phyloP scores from a whole-genome alignment of 495 filamentous ascomycete species.

The Lasiosphaeria miniovina region DNA sequence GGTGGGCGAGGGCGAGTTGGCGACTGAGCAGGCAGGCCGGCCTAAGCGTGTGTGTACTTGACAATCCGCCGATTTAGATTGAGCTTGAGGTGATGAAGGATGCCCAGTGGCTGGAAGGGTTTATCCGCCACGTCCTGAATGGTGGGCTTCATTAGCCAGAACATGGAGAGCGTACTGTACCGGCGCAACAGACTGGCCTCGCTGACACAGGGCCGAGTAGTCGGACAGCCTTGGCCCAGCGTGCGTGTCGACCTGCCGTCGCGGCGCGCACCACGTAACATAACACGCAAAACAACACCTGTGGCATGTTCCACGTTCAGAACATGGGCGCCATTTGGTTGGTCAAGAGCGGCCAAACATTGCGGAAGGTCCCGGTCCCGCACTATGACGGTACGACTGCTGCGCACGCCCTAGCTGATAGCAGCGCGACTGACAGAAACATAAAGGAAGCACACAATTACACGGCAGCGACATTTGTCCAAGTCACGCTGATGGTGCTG shows the following conservation, averaged over 20 bases:
- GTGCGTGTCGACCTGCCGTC: constrained; percentile 9
- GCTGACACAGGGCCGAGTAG: constrained; percentile 12
- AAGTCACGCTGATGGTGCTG: too few relatives aligned
- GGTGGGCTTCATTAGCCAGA: constrained; percentile 4
- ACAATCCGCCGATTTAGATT: constrained; percentile 17
- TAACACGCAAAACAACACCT: constrained; percentile 6
- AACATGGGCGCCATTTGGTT: constrained; percentile 18
- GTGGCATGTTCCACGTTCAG: constrained; percentile 21
- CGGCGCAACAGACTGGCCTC: constrained; percentile 4
- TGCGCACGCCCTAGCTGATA: constrained; percentile 6
- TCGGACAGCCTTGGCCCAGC: constrained; percentile 5
- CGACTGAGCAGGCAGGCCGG: constrained; percentile 8
- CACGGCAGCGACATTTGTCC: neutral
- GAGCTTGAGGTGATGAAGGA: constrained; percentile 5
- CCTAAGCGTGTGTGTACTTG: constrained; percentile 16
- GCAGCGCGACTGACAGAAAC: constrained; percentile 10
- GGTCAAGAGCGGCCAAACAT: constrained; percentile 1
- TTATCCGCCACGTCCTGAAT: constrained; percentile 17
- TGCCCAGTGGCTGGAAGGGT: constrained; percentile 14
- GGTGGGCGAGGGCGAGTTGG: constrained; percentile 5
- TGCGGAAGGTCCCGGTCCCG: constrained; percentile 15
- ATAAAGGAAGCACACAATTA: constrained; percentile 1
- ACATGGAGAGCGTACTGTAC: constrained; percentile 8
- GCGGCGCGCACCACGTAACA: constrained; percentile 3
- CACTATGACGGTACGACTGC: constrained; percentile 1